These are phyloP conservation scores for Alectoria sarmentosa DNA, from an alignment of 495 filamentous ascomycete genomes.

Conservation along the genomic window DNA sequence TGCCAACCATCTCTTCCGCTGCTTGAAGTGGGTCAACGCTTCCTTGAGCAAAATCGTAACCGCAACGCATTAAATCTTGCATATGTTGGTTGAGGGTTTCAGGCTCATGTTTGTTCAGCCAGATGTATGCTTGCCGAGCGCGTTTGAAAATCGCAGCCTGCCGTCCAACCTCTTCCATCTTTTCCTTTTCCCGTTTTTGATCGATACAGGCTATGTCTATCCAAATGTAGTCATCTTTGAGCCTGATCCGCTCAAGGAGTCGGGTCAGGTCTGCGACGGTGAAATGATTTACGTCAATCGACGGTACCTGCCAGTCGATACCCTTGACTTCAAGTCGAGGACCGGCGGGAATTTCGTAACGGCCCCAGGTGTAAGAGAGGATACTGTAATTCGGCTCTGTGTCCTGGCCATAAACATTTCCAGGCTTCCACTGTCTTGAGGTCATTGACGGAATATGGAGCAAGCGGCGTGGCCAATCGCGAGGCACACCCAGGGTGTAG, in stretches of 20 bases:
- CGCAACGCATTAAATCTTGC: background rate
- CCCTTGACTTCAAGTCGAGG: background rate
- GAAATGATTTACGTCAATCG: background rate
- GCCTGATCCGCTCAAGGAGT: background rate
- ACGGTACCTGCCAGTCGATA: background rate
- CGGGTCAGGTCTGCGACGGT: background rate
- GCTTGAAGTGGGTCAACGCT: background rate
- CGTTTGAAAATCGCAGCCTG: slow-evolving; percentile 7
- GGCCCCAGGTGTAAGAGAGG: background rate
- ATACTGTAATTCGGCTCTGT: background rate
- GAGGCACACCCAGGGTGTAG: background rate
- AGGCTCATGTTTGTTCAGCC: slow-evolving; percentile 10
- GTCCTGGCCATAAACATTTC: background rate
- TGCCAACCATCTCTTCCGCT: background rate
- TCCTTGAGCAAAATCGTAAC: background rate
- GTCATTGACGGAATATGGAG: slow-evolving; percentile 11
- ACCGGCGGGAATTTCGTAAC: background rate
- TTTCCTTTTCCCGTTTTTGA: background rate
- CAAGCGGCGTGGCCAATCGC: background rate
- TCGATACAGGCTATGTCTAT: background rate
- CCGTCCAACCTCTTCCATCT: background rate
- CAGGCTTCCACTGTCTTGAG: background rate
- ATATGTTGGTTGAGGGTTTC: background rate
- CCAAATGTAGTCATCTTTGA: background rate
- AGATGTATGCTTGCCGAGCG: slow-evolving; percentile 5